phyloP scores from a whole-genome alignment of 2,329 filamentous ascomycete genomes.

The Dactylellina parvicollis region DNA sequence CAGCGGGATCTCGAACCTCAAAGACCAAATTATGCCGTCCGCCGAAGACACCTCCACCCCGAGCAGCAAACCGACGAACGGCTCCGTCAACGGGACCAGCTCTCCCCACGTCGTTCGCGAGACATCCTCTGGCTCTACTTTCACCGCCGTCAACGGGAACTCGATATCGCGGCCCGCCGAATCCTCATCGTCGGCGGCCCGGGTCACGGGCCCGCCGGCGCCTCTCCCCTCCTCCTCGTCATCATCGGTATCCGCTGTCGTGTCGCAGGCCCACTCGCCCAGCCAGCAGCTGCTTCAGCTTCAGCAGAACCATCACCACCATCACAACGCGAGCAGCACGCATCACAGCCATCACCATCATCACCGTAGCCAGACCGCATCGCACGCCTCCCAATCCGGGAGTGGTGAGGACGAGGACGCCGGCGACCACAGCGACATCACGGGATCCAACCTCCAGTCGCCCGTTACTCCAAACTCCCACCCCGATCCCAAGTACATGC shows the following conservation, averaged over 20 bases:
- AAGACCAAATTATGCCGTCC: conserved; percentile 35
- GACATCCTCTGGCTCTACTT: conserved; percentile 39
- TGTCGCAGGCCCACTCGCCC: conserved; percentile 18
- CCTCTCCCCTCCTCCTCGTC: conserved; percentile 7
- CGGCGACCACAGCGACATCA: conserved; percentile 46
- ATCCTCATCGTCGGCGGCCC: conserved; percentile 15
- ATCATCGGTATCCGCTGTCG: conserved; percentile 20
- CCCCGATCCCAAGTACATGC: conserved; percentile 46
- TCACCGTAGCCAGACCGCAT: conserved; percentile 51
- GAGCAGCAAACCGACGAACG: conserved; percentile 49
- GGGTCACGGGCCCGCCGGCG: conserved; percentile 31
- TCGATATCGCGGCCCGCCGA: conserved; percentile 40
- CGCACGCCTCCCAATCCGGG: conserved; percentile 50
- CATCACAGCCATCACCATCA: conserved; percentile 19
- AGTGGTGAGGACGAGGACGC: conserved; percentile 51
- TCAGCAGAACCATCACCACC: conserved; percentile 32
- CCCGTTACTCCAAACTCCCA: conserved; percentile 51
- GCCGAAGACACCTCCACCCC: conserved; percentile 31
- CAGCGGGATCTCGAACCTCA: not conserved
- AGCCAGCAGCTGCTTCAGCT: conserved; percentile 29
- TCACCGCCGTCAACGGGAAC: conserved; percentile 51
- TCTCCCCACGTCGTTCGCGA: conserved; percentile 32
- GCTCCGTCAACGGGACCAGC: conserved; percentile 42
- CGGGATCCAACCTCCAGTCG: conserved; percentile 44
- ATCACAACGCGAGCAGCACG: conserved; percentile 7